A percentile compares a stretch with the other conserved stretches of the same genome.
These are phyloP conservation scores for Drechslera avenae DNA, from an alignment of 2,329 filamentous ascomycete species.

Conservation along the genomic window DNA sequence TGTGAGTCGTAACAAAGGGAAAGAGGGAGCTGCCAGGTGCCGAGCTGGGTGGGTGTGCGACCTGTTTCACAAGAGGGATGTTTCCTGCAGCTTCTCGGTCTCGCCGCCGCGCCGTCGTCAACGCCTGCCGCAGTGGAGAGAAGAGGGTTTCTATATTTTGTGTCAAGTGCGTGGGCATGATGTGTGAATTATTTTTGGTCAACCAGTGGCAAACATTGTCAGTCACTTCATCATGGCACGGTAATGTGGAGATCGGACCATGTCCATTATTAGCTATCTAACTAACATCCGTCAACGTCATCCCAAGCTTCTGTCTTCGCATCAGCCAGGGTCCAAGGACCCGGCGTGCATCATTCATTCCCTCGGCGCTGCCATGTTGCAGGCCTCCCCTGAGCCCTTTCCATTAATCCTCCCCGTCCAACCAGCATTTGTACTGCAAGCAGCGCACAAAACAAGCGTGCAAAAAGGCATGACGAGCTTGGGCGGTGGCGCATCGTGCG, in stretches of 20 bases:
- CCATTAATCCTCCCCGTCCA: constrained; percentile 10
- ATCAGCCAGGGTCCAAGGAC: constrained; percentile 13
- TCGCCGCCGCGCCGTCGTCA: background rate
- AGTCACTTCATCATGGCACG: constrained; percentile 16
- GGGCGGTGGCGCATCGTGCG: constrained; percentile 11
- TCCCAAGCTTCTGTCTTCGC: constrained; percentile 8
- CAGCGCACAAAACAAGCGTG: constrained; percentile 21
- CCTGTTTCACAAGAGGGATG: constrained; percentile 18
- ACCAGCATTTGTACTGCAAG: constrained; percentile 8
- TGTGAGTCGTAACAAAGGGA: constrained; percentile 16
- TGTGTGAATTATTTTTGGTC: constrained; percentile 9
- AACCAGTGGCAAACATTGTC: constrained; percentile 16
- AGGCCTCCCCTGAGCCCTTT: constrained; percentile 13
- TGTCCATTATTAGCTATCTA: constrained; percentile 18
- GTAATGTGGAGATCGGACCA: constrained; percentile 14
- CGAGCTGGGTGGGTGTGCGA: constrained; percentile 17
- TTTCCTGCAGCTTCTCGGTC: background rate
- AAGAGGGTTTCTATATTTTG: no score
- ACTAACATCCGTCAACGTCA: constrained; percentile 12
- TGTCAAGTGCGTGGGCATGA: background rate
- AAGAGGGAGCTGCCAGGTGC: constrained; percentile 9
- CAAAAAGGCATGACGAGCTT: constrained; percentile 15
- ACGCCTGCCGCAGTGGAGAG: background rate
- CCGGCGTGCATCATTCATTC: constrained; percentile 14
- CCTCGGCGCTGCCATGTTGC: constrained; percentile 23